These are phyloP conservation scores for Acer campestre DNA, from an alignment of 345 rosid genomes.

Conservation along the genomic window DNA sequence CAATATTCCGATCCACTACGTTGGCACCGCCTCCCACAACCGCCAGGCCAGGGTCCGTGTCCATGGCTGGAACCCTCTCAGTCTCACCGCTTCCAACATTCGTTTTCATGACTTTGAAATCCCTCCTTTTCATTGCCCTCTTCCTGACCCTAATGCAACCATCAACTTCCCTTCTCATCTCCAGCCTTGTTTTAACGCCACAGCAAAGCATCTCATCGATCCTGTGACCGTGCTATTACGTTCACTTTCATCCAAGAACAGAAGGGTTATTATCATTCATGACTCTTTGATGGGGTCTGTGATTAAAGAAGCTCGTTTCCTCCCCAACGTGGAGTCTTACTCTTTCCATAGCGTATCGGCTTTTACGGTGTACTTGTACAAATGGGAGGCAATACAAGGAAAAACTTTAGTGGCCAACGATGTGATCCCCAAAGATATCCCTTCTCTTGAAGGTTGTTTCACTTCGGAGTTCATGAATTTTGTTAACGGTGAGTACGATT, in stretches of 20 bases:
- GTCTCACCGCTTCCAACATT: constrained; percentile 10
- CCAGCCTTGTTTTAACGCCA: constrained; percentile 38
- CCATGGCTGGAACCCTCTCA: constrained; percentile 34
- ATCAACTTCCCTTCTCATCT: constrained; percentile 52
- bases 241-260: constrained; percentile 25
- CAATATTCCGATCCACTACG: constrained; percentile 44
- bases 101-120: constrained; percentile 40
- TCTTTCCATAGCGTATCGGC: constrained; percentile 48
- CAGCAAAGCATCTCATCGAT: constrained; percentile 25
- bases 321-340: constrained; percentile 42
- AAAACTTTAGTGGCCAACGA: constrained; percentile 1
- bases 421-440: constrained; percentile 21
- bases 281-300: constrained; percentile 52
- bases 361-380: constrained; percentile 26
- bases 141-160: constrained; percentile 31
- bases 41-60: constrained; percentile 43
- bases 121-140: constrained; percentile 38
- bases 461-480: constrained; percentile 36
- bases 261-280: constrained; percentile 37
- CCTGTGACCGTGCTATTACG: constrained; percentile 32
- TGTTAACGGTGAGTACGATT: constrained; percentile 22
- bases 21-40: constrained; percentile 44
- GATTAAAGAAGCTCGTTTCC: constrained; percentile 29
- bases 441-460: constrained; percentile 52
- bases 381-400: constrained; percentile 24